A percentile compares a stretch with the other conserved stretches of the same genome.
phyloP scores from a whole-genome alignment of 106 monocot genomes.

The Ottelia alismoides region DNA sequence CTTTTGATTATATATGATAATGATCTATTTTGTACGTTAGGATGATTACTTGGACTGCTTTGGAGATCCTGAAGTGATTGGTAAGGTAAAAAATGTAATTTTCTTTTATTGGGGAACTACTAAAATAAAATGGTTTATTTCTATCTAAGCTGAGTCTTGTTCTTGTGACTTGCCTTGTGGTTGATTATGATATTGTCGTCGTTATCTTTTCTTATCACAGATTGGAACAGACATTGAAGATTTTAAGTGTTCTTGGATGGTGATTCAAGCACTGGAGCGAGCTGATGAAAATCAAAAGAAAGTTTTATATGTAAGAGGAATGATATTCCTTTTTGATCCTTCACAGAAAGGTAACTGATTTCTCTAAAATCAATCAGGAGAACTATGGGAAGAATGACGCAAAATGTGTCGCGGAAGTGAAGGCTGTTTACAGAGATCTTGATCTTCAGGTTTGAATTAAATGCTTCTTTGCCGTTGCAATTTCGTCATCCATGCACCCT shows the following conservation, averaged over 20 bases:
- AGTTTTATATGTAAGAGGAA: conserved; percentile 35
- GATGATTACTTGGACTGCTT: conserved; percentile 94
- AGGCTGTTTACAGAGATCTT: conserved; percentile 72
- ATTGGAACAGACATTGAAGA: conserved; percentile 99
- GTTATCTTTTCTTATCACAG: conserved; percentile 31
- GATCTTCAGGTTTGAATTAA: conserved; percentile 66
- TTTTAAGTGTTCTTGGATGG: conserved; percentile 92
- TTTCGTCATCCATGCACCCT: no score
- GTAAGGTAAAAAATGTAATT: conserved; percentile 40
- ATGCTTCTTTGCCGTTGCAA: no score
- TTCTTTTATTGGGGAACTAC: conserved; percentile 1
- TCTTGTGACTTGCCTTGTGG: no score
- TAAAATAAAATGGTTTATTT: no score
- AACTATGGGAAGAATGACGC: conserved; percentile 85
- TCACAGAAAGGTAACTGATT: not conserved
- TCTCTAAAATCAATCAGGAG: conserved; percentile 27
- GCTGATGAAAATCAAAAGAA: conserved; percentile 49
- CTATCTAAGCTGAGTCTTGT: no score
- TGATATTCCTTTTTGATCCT: not conserved
- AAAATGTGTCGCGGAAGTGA: conserved; percentile 55
- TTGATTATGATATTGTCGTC: no score
- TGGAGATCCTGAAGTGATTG: conserved; percentile 94
- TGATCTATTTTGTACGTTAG: conserved; percentile 22
- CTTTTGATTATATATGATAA: no score
- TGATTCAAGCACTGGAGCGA: conserved; percentile 79